Base-by-base conservation (phyloP, 306 rosid genomes). In the Pyrus communis region DNA sequence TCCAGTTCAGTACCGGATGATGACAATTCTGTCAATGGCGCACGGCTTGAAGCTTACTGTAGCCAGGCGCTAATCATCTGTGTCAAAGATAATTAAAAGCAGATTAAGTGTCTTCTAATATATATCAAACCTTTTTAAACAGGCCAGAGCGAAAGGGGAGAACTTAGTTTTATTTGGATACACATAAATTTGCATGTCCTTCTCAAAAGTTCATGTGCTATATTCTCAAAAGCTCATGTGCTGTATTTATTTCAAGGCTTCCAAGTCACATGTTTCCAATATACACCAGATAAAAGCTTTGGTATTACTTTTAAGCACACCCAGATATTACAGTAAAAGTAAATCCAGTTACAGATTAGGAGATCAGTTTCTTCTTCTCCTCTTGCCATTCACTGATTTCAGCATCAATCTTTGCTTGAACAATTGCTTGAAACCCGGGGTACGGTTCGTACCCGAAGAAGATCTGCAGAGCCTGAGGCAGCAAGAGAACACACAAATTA, bases 11-110 rank as follows among this genome's bases (percentile, higher is more conserved):
- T 95, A 92, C 65, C 84, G 96, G 60, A 95, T 92, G 97, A 95
- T 91, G 99, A 92, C 97, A 58, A 89, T 90, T 52, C 89, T 95
- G 65, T 92, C 99, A 67, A 92, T 92, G 99, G 92, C 88, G 8
- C 71, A 90, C 75, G 99, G 99, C 51, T 82, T 95, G 90, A 90
- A 90, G 82, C 84, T 95, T 78, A 89, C 86, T 4, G 69, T 87
- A 61, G 80, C 85, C 9, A 86, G 79, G 85, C 92, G 90, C 33
- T 82, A 49, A 62, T 62, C 70, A 74, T 4, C 15, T 17, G 42
- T 74, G 33, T 12, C 45, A 60, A 74, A 43, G 21, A 28, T 19
- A 45, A 62, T 7, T 21, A 23, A 74, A 61, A 61, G 22, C 49
- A 75, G 49, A 75, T 62, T 86, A 76, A 80, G 58, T 6, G 28